Conservation (phyloP, 805 yeast genomes). For the Pichia heedii region DNA sequence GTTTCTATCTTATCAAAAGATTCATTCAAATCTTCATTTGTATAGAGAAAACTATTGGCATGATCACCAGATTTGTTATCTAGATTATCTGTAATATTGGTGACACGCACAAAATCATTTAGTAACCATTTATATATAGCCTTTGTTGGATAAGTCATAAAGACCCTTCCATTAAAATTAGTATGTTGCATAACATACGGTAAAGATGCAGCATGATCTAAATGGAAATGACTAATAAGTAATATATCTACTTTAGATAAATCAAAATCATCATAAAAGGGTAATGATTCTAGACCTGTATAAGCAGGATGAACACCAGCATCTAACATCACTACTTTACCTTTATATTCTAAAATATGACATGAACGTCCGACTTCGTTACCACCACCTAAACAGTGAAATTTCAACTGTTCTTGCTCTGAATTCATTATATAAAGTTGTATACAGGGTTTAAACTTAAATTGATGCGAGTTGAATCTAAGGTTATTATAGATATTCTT, state of each 20-base stretch:
- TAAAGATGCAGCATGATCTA: slow-evolving; percentile 96
- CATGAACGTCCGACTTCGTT: slow-evolving; percentile 97
- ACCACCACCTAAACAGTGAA: slow-evolving; percentile 95
- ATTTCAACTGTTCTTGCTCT: slow-evolving; percentile 38
- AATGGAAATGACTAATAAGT: slow-evolving; percentile 88
- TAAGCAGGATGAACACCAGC: slow-evolving; percentile 98
- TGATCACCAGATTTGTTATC: slow-evolving; percentile 36
- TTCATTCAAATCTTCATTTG: slow-evolving; percentile 81
- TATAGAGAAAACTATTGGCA: slow-evolving; percentile 44
- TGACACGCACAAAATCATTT: slow-evolving; percentile 89
- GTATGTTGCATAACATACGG: slow-evolving; percentile 99
- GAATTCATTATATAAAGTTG: slow-evolving; percentile 3
- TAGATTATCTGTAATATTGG: slow-evolving; percentile 44
- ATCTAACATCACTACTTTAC: slow-evolving; percentile 92
- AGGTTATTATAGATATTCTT: too few relatives aligned
- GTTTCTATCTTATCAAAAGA: slow-evolving; percentile 90
- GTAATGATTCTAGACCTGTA: slow-evolving; percentile 81
- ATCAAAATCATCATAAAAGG: slow-evolving; percentile 94
- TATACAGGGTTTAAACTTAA: not conserved
- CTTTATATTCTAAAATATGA: slow-evolving; percentile 84
- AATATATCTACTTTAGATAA: slow-evolving; percentile 77
- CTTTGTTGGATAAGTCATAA: slow-evolving; percentile 98
- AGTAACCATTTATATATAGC: slow-evolving; percentile 95
- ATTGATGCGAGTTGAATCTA: too few relatives aligned
- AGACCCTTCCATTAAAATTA: slow-evolving; percentile 86